Evolutionary conservation across 768 basidiomycete genomes (phyloP).

Genomic region (Auriscalpium microsporum): DNA sequence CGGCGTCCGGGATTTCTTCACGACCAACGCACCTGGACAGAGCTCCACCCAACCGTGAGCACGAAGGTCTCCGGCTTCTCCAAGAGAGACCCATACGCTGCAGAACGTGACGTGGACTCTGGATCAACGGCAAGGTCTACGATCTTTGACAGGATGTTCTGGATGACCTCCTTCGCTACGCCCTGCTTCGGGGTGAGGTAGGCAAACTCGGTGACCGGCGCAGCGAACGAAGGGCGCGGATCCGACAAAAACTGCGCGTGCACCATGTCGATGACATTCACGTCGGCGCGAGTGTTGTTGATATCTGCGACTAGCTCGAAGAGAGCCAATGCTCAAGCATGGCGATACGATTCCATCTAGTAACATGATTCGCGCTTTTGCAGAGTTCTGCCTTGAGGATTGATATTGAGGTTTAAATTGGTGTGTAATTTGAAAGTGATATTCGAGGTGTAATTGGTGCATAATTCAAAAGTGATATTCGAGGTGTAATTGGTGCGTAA

Average conservation of each 20-base stretch:
- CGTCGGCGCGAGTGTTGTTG: not conserved
- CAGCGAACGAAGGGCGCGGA: not conserved
- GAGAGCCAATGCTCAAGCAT: too few species aligned
- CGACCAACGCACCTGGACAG: not conserved
- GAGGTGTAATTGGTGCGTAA: too few species aligned
- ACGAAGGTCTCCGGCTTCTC: not conserved
- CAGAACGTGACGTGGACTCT: not conserved
- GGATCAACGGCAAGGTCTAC: not conserved
- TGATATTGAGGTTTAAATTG: too few species aligned
- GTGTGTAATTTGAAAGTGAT: too few species aligned
- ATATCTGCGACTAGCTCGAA: not conserved
- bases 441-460: too few species aligned
- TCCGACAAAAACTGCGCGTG: not conserved
- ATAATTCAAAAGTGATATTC: too few species aligned
- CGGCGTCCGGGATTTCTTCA: too few species aligned
- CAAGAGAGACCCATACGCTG: not conserved
- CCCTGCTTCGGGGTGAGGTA: not conserved
- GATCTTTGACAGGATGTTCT: not conserved
- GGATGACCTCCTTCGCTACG: not conserved
- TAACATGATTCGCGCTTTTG: too few species aligned
- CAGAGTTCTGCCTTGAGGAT: too few species aligned
- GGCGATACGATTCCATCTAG: too few species aligned
- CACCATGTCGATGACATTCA: not conserved
- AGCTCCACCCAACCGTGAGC: not conserved
- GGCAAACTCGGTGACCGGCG: not conserved